Base-by-base conservation (phyloP, 805 yeast genomes). In the Hanseniaspora taiwanica region DNA sequence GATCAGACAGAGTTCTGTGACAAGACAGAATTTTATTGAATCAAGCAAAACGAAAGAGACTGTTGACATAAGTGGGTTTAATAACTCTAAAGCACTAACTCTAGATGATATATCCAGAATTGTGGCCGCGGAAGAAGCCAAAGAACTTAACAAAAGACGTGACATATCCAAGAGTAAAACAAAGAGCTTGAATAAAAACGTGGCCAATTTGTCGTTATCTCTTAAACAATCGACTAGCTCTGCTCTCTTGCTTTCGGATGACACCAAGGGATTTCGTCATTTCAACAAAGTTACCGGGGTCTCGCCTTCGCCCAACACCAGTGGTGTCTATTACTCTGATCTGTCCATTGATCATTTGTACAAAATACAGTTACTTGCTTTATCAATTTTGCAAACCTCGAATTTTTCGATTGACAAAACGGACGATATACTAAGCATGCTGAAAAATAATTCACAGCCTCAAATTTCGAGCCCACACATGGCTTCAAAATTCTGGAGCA, bases 81-180 rank as follows among this genome's bases (percentile, higher is more conserved):
- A 79, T 51, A 81, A 76, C 52, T 93, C 89, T 49, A 83, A 81
- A 49, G 79, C 89, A 0, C 70, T 91, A 40, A 89, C 96, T 0
- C 69, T 91, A 50, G 97, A 91, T 59, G 99, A 91, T 59, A 91
- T 91, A 50, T 95, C 97, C 6, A 71, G 97, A 48, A 89, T 91
- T 54, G 96, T 91, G 6, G 94, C 96, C 2, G 89, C 94, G 8
- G 96, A 91, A 52, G 96, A 89, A 58, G 95, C 97, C 0, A 68
- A 96, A 46, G 95, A 84, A 45, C 80, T 82, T 53, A 71, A 21
- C 23, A 35, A 23, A 16, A 4, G 12, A n/a, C n/a, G n/a, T 78
- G 81, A 44, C 91, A 81, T 59, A 86, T 81, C 52, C 74, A 74
- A 27, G 54, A 55, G 32, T 38, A 58, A 21, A 53, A 55, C 44